Base-by-base conservation (phyloP, 2,329 filamentous ascomycete genomes). In the Penicillium sp. region DNA sequence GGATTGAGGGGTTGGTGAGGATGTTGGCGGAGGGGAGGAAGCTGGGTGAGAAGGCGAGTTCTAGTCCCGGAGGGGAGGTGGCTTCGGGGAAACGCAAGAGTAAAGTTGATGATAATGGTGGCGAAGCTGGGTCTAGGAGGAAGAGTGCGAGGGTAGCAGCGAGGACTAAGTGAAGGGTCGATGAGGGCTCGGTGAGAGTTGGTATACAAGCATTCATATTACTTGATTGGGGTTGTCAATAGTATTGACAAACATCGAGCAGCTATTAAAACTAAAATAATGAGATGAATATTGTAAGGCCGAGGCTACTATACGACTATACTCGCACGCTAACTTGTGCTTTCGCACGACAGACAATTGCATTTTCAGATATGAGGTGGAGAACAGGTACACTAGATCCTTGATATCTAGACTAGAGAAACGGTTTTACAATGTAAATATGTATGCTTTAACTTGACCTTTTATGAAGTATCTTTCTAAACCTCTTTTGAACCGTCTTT, bases 1-100 rank as follows among this genome's bases (percentile, higher is more conserved):
- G 77, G 59, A 82, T 85, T 26, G 73, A 70, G 28, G 73, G 80
- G 51, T 77, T 80, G 67, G 77, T 85, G 1, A 66, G 70, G 9
- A 66, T 80, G 40, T 72, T 84, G 3, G 76, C 74, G 0, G 69
- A 72, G 57, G 71, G 59, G 24, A 56, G 53, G 47, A 10, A 15
- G 3, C 54, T 42, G 4, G 45, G 24, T n/a, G 49, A 35, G 1
- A 24, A 12, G 19, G 15, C 7, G 22, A 6, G 1, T 1, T 28
- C 51, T 33, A 6, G 1, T 1, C 19, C 51, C 19, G 28, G 5
- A 13, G 26, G 15, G 13, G 2, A 33, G 3, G 38, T 26, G 3
- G 42, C 40, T 30, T 22, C 19, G 28, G 44, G 4, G 5, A 62
- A 51, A 51, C 37, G 56, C 22, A 30, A 38, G 24, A 28, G 28